These are phyloP conservation scores for Pseudisothecium myosuroides DNA, from an alignment of 225 moss, liverwort and hornwort genomes.

Conservation along the genomic window DNA sequence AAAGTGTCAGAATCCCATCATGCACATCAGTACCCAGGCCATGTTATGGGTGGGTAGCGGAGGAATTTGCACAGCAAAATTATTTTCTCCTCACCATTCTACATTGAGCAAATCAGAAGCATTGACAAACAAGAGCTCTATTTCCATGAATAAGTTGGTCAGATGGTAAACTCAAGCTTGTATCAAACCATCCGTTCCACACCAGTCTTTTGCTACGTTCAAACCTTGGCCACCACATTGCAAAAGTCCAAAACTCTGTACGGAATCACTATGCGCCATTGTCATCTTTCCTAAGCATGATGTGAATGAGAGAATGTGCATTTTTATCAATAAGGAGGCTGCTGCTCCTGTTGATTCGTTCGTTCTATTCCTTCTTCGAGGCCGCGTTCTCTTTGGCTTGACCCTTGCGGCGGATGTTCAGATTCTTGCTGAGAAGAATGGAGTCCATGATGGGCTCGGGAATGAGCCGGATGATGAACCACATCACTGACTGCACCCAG, in stretches of 20 bases:
- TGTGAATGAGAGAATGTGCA: not conserved
- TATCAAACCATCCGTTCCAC: not conserved
- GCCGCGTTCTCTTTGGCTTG: conserved; percentile 37
- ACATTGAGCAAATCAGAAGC: not conserved
- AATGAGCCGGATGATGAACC: conserved; percentile 48
- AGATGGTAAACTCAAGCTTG: not conserved
- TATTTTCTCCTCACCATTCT: not conserved
- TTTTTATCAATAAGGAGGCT: not conserved
- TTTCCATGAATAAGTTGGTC: not conserved
- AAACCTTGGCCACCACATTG: not conserved
- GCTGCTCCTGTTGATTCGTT: not conserved
- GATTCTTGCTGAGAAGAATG: conserved; percentile 34
- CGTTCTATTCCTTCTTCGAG: conserved; percentile 24
- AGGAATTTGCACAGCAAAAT: not conserved
- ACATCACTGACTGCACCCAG: conserved; percentile 67
- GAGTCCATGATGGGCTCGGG: conserved; percentile 62
- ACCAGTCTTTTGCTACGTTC: not conserved
- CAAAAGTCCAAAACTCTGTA: not conserved
- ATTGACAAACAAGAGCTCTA: not conserved
- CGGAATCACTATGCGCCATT: not conserved
- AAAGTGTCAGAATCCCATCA: not conserved
- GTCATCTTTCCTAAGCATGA: not conserved
- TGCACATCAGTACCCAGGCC: not conserved
- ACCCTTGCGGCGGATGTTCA: conserved; percentile 48
- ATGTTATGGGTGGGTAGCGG: not conserved